A percentile compares a stretch with the other conserved stretches of the same genome.
Evolutionary conservation across 345 rosid genomes (phyloP).

Genomic region (Lepidium didymum): DNA sequence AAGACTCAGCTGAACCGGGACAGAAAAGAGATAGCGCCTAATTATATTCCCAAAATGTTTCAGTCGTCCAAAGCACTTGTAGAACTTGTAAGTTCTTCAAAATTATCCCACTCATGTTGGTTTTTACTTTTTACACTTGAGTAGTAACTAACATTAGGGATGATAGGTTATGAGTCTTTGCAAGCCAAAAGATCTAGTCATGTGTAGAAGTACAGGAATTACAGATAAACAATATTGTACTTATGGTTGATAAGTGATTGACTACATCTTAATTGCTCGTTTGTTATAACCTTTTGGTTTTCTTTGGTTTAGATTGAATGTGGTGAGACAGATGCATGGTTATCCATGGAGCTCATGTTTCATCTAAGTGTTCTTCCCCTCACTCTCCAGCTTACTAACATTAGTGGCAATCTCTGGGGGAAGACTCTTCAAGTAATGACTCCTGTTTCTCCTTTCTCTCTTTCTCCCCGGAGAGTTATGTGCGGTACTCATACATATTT

Average conservation of each 20-base stretch:
- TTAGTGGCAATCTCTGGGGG: constrained; percentile 98
- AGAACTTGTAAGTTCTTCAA: constrained; percentile 69
- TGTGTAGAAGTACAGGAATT: neutral
- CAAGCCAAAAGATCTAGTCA: neutral
- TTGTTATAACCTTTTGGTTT: constrained; percentile 1
- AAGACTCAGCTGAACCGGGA: constrained; percentile 84
- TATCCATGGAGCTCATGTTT: constrained; percentile 98
- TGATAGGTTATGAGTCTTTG: constrained; percentile 1
- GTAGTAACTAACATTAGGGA: neutral
- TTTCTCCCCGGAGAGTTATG: neutral
- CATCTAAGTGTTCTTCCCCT: constrained; percentile 95
- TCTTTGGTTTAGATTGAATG: constrained; percentile 65
- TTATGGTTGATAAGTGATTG: neutral
- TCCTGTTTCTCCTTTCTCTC: constrained; percentile 1
- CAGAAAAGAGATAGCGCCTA: constrained; percentile 77
- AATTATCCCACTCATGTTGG: neutral
- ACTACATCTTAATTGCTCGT: neutral
- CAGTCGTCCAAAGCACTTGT: constrained; percentile 63
- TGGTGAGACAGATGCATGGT: constrained; percentile 98
- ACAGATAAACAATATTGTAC: neutral
- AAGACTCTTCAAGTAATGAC: constrained; percentile 88
- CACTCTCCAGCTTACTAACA: constrained; percentile 93
- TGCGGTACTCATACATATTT: neutral
- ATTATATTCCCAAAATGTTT: constrained; percentile 77
- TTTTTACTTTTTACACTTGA: neutral